Percentiles rank a stretch among this genome's conserved stretches.
Evolutionary conservation across 2,329 filamentous ascomycete species (phyloP).

Genomic region (Karstenula rhodostoma): DNA sequence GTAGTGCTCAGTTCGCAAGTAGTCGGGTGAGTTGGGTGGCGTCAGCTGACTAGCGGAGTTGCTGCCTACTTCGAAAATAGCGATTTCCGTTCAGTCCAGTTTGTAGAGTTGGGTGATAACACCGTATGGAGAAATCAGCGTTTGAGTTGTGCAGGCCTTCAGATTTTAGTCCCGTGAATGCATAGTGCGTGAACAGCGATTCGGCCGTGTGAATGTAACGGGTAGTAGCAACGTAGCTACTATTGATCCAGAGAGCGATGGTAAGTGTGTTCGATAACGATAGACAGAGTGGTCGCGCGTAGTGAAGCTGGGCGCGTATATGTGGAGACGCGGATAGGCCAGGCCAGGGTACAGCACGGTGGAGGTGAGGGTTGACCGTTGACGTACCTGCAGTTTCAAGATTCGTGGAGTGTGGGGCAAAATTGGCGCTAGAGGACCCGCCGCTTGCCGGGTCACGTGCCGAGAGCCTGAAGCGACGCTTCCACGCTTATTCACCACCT

Average conservation of each 20-base stretch:
- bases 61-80: conserved; percentile 30
- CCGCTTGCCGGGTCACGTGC: conserved; percentile 4
- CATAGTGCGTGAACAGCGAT: neutral
- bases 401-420: neutral
- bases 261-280: neutral
- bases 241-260: neutral
- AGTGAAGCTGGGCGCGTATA: conserved; percentile 10
- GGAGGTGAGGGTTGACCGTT: neutral
- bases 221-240: neutral
- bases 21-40: conserved; percentile 21
- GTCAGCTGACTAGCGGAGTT: conserved; percentile 34
- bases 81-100: neutral
- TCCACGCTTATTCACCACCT: too few species aligned
- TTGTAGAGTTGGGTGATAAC: neutral
- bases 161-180: neutral
- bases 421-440: neutral
- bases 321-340: conserved; percentile 6
- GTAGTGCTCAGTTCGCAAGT: neutral
- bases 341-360: conserved; percentile 3
- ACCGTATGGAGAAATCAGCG: neutral
- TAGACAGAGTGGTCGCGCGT: conserved; percentile 1
- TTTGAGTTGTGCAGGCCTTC: neutral
- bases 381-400: conserved; percentile 8
- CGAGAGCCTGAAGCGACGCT: neutral
- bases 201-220: neutral